phyloP scores from a whole-genome alignment of 768 basidiomycete genomes.

The Dacryopinax primogenitus region DNA sequence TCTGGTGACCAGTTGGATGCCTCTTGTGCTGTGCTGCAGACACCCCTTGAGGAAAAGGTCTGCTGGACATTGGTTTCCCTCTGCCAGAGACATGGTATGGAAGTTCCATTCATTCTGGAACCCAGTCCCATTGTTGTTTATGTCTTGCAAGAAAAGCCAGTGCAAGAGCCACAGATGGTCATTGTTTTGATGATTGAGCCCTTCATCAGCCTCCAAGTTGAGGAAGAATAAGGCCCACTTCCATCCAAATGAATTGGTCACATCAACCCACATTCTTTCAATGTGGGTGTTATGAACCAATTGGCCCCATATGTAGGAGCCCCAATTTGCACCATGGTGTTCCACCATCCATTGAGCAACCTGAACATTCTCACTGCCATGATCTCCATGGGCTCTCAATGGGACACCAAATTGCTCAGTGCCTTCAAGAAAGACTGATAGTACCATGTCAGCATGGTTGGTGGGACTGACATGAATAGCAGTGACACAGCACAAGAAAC shows the following conservation, averaged over 20 bases:
- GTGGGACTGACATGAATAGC: slow-evolving; percentile 9
- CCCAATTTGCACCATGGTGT: slow-evolving; percentile 12
- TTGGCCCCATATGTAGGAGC: slow-evolving; percentile 22
- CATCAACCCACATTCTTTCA: slow-evolving; percentile 20
- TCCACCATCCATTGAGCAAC: slow-evolving; percentile 19
- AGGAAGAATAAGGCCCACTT: slow-evolving; percentile 10
- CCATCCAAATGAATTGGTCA: slow-evolving; percentile 18
- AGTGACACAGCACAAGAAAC: slow-evolving; percentile 10
- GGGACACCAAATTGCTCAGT: slow-evolving; percentile 25
- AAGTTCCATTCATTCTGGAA: slow-evolving; percentile 18
- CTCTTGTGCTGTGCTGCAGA: neutral
- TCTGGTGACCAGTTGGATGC: neutral
- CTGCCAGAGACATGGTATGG: slow-evolving; percentile 10
- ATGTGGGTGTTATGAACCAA: slow-evolving; percentile 20
- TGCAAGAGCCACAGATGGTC: slow-evolving; percentile 34
- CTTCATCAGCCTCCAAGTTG: neutral
- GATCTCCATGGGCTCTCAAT: slow-evolving; percentile 19
- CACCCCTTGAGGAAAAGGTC: neutral
- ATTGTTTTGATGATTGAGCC: slow-evolving; percentile 12
- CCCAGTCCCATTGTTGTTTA: slow-evolving; percentile 25
- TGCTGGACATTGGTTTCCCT: neutral
- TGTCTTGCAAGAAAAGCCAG: slow-evolving; percentile 26
- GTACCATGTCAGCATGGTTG: slow-evolving; percentile 21
- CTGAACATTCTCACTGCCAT: slow-evolving; percentile 16
- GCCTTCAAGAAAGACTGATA: slow-evolving; percentile 26